These are phyloP conservation scores for Atkinsonella hypoxylon DNA, from an alignment of 2,329 filamentous ascomycete species.

Conservation along the genomic window DNA sequence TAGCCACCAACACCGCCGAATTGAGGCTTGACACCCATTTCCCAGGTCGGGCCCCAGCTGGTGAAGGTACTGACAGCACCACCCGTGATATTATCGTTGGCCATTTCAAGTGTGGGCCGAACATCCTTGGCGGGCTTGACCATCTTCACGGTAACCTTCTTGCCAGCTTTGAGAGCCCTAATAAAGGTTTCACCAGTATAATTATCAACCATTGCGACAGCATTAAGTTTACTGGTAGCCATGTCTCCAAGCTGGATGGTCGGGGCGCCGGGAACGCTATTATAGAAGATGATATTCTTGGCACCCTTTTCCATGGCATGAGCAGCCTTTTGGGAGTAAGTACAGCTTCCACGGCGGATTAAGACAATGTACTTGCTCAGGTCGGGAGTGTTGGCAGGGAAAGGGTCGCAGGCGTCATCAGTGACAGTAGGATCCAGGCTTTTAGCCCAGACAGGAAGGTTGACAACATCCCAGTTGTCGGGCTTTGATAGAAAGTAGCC, in stretches of 20 bases:
- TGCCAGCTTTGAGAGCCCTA: constrained; percentile 27
- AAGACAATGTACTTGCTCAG: constrained; percentile 46
- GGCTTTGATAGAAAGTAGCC: constrained; percentile 31
- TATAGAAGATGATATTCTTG: constrained; percentile 50
- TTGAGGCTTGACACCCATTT: constrained; percentile 44
- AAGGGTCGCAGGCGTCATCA: constrained; percentile 39
- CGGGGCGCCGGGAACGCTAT: constrained; percentile 30
- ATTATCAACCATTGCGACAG: constrained; percentile 29
- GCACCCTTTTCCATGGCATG: no score
- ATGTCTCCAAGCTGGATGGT: constrained; percentile 18
- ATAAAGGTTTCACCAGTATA: constrained; percentile 33
- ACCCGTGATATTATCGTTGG: constrained; percentile 22
- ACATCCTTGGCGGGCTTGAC: constrained; percentile 24
- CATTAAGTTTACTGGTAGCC: constrained; percentile 20
- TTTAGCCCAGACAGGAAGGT: constrained; percentile 36
- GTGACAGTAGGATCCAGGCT: constrained; percentile 35
- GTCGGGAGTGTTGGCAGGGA: constrained; percentile 42
- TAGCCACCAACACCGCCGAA: constrained; percentile 43
- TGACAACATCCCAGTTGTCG: constrained; percentile 30
- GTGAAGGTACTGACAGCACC: constrained; percentile 42
- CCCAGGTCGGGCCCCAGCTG: constrained; percentile 50
- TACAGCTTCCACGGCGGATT: constrained; percentile 45
- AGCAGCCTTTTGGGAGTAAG: no score
- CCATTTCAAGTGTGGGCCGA: constrained; percentile 19
- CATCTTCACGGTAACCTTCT: constrained; percentile 32